These are phyloP conservation scores for Sclerotinia spermophila DNA, from an alignment of 2,329 filamentous ascomycete genomes.

Conservation along the genomic window DNA sequence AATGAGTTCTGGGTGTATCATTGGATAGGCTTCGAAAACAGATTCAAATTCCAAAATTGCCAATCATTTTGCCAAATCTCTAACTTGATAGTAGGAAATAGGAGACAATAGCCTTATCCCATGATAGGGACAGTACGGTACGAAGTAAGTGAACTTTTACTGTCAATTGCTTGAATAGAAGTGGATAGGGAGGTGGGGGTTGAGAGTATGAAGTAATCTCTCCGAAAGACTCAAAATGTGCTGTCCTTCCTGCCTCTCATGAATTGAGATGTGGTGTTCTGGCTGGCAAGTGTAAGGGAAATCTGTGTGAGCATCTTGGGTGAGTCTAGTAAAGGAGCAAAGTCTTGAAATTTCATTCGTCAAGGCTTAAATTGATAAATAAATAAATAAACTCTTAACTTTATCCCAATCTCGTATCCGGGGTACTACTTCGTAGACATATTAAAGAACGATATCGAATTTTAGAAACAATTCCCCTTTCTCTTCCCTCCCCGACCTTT, in stretches of 20 bases:
- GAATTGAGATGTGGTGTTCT: not conserved
- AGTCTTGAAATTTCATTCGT: not conserved
- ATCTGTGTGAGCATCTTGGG: not conserved
- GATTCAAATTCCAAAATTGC: not conserved
- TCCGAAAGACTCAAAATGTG: constrained; percentile 6
- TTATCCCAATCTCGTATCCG: not conserved
- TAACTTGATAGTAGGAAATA: too few species aligned
- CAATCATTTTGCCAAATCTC: too few species aligned
- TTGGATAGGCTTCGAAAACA: too few species aligned
- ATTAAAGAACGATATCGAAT: not conserved
- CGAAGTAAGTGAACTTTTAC: not conserved
- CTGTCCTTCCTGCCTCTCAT: not conserved
- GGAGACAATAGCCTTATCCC: not conserved
- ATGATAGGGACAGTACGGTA: not conserved
- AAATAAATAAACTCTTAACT: not conserved
- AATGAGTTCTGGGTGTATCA: not conserved
- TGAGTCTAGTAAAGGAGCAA: not conserved
- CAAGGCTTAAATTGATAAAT: not conserved
- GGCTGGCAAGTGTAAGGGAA: not conserved
- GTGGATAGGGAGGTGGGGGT: not conserved
- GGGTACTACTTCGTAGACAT: not conserved
- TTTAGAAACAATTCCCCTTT: not conserved
- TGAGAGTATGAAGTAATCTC: constrained; percentile 9
- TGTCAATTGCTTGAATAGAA: not conserved
- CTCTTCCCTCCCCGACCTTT: not conserved